phyloP scores from a whole-genome alignment of 2,329 filamentous ascomycete species.

The Pyrenophora tritici-repentis region DNA sequence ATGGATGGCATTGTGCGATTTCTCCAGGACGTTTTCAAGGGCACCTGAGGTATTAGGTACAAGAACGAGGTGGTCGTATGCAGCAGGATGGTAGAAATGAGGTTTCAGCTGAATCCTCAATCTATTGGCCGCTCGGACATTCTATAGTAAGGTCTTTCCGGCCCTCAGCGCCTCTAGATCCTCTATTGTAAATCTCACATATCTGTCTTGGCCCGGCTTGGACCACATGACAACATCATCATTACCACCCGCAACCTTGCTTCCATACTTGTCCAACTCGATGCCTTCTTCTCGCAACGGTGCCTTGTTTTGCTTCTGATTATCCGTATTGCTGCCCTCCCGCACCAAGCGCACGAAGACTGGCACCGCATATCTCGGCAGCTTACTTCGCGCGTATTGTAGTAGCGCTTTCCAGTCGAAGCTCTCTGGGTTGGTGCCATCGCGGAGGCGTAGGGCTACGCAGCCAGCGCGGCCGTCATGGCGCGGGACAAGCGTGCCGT shows the following conservation, averaged over 20 bases:
- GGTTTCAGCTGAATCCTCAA: too few species aligned
- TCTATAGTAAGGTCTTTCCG: conserved; percentile 22
- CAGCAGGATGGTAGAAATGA: too few species aligned
- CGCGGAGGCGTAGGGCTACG: conserved; percentile 61
- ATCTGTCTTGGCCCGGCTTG: conserved; percentile 28
- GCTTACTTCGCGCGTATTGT: conserved; percentile 26
- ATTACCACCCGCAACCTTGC: conserved; percentile 30
- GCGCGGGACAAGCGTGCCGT: conserved; percentile 51
- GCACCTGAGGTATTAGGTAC: background rate
- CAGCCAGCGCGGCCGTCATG: conserved; percentile 59
- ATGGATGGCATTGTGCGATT: conserved; percentile 52
- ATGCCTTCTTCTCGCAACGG: conserved; percentile 69
- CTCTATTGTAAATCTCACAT: conserved; percentile 28
- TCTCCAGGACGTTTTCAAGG: conserved; percentile 2
- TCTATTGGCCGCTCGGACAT: background rate
- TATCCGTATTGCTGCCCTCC: conserved; percentile 65
- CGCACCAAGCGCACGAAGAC: conserved; percentile 69
- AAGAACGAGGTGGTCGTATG: too few species aligned
- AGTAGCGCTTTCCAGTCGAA: conserved; percentile 36
- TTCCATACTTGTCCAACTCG: conserved; percentile 53
- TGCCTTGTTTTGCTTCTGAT: conserved; percentile 79
- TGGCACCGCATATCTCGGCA: conserved; percentile 76
- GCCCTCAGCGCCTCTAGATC: conserved; percentile 25
- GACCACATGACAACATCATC: conserved; percentile 37
- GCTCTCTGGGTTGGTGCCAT: conserved; percentile 33